These are phyloP conservation scores for Insectozyma bohioensis DNA, from an alignment of 1,139 yeast species.

Conservation along the genomic window DNA sequence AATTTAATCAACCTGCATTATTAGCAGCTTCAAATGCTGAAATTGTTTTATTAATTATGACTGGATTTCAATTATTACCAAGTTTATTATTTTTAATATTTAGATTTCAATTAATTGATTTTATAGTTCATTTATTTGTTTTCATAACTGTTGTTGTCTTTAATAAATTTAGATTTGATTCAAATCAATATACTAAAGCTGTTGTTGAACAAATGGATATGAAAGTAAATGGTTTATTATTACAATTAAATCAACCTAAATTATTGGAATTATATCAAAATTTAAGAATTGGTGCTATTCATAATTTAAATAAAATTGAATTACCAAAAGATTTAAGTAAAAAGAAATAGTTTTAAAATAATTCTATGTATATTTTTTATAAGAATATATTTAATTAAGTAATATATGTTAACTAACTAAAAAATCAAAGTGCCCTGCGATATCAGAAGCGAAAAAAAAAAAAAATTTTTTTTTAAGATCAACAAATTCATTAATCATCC, in stretches of 20 bases:
- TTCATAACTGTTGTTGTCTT: slow-evolving; percentile 37
- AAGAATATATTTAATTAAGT: too few relatives aligned
- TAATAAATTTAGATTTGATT: slow-evolving; percentile 45
- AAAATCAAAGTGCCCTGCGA: too few relatives aligned
- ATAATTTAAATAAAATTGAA: slow-evolving; percentile 7
- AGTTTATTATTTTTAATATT: slow-evolving; percentile 21
- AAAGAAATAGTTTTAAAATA: slow-evolving; percentile 1
- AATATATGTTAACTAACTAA: too few relatives aligned
- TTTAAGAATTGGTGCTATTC: slow-evolving; percentile 1
- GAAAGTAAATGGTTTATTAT: slow-evolving; percentile 26
- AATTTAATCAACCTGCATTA: slow-evolving; percentile 47
- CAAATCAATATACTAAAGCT: slow-evolving; percentile 41
- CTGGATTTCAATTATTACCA: slow-evolving; percentile 14
- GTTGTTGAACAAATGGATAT: slow-evolving; percentile 42
- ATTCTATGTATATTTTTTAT: neutral
- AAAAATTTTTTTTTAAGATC: too few relatives aligned
- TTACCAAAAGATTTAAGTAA: slow-evolving; percentile 11
- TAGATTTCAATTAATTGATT: slow-evolving; percentile 19
- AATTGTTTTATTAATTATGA: slow-evolving; percentile 20
- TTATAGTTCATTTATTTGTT: slow-evolving; percentile 20
- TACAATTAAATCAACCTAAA: slow-evolving; percentile 22
- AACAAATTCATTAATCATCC: neutral
- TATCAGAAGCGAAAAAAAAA: too few relatives aligned
- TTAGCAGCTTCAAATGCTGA: slow-evolving; percentile 50
- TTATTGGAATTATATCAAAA: slow-evolving; percentile 9